Percentiles rank a stretch among this genome's conserved stretches.
Evolutionary conservation across 2,329 filamentous ascomycete species (phyloP).

Genomic region (Westerdykella ornata): DNA sequence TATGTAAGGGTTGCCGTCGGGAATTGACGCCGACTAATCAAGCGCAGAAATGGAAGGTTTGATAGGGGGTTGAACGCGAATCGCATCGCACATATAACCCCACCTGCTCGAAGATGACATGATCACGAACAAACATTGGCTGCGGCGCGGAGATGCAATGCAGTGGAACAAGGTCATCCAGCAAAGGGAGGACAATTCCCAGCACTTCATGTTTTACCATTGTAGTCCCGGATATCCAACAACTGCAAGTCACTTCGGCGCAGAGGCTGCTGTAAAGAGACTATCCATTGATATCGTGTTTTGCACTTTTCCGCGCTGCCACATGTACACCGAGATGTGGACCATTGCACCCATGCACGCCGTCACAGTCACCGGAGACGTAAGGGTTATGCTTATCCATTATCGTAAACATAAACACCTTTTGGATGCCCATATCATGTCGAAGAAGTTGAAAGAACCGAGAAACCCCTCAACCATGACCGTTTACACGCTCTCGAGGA

Average conservation of each 20-base stretch:
- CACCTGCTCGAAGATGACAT: too few species aligned
- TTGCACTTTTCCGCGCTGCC: conserved; percentile 30
- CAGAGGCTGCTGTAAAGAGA: conserved; percentile 15
- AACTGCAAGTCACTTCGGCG: conserved; percentile 3
- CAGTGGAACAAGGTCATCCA: too few species aligned
- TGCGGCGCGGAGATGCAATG: too few species aligned
- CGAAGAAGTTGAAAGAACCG: conserved; percentile 37
- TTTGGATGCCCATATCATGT: conserved; percentile 40
- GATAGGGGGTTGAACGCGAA: too few species aligned
- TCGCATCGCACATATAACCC: neutral
- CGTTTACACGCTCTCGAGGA: conserved; percentile 86
- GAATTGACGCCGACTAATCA: conserved; percentile 3
- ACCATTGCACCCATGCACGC: conserved; percentile 29
- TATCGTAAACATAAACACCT: conserved; percentile 40
- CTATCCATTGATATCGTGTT: conserved; percentile 13
- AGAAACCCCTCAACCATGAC: conserved; percentile 31
- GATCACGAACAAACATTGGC: too few species aligned
- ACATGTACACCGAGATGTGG: conserved; percentile 31
- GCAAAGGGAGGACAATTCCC: too few species aligned
- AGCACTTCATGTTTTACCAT: too few species aligned
- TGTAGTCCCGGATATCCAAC: too few species aligned
- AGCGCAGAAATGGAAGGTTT: conserved; percentile 8
- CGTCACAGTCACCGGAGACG: conserved; percentile 29
- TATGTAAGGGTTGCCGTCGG: too few species aligned
- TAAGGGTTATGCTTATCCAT: conserved; percentile 36